Conservation (phyloP, 2,329 filamentous ascomycete species). For the Cercospora janseana region DNA sequence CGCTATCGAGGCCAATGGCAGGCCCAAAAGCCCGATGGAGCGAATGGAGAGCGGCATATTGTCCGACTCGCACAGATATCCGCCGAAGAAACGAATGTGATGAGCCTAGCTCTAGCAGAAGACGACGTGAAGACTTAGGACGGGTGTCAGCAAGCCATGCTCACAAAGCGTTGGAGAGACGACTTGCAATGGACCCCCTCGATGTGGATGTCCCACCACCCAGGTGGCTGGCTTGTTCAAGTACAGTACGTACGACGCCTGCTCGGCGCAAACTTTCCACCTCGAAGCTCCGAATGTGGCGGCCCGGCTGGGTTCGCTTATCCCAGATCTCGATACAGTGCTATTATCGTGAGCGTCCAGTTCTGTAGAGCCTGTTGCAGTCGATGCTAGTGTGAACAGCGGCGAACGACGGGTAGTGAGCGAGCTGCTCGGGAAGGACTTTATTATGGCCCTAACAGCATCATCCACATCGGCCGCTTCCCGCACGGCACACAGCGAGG, state of each 20-base stretch:
- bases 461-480: background rate
- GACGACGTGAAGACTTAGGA: background rate
- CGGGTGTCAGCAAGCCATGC: constrained; percentile 12
- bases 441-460: background rate
- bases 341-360: background rate
- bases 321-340: background rate
- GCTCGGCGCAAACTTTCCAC: constrained; percentile 1
- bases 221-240: background rate
- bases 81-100: background rate
- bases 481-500: background rate
- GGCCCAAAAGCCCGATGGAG: constrained; percentile 40
- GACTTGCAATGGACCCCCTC: background rate
- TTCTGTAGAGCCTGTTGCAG: background rate
- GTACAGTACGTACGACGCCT: background rate
- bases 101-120: constrained; percentile 2
- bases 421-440: background rate
- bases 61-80: background rate
- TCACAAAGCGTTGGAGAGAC: background rate
- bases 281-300: background rate
- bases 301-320: background rate
- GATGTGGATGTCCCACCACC: background rate
- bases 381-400: background rate
- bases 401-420: no score
- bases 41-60: constrained; percentile 43
- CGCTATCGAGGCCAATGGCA: constrained; percentile 40